Evolutionary conservation across 768 basidiomycete species (phyloP).

Genomic region (Panus rudis): DNA sequence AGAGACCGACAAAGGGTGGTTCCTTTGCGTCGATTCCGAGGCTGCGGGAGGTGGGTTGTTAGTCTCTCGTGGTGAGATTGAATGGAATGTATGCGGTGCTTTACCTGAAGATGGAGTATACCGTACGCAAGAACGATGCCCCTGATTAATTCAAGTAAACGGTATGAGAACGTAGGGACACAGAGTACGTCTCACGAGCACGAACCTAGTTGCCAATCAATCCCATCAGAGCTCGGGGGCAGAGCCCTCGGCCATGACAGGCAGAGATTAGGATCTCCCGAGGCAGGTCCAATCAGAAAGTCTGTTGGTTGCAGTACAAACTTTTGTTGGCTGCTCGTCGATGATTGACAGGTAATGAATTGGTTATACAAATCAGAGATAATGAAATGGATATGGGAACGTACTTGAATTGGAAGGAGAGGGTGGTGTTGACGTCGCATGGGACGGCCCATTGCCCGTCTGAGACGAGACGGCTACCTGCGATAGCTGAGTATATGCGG

Average conservation of each 20-base stretch:
- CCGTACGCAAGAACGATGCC: conserved; percentile 61
- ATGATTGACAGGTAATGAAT: background rate
- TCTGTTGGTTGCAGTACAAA: conserved; percentile 70
- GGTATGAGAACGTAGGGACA: background rate
- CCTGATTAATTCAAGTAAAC: conserved; percentile 31
- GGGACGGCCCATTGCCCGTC: conserved; percentile 72
- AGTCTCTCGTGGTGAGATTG: too few relatives aligned
- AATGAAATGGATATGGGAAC: too few relatives aligned
- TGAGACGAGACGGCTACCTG: conserved; percentile 63
- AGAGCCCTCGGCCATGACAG: conserved; percentile 67
- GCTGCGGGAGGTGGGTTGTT: conserved; percentile 30
- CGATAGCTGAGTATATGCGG: conserved; percentile 53
- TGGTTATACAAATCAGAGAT: too few relatives aligned
- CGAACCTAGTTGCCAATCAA: conserved; percentile 79
- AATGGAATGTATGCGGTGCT: background rate
- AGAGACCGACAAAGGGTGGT: conserved; percentile 73
- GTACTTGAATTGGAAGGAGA: conserved; percentile 69
- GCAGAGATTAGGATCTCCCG: conserved; percentile 59
- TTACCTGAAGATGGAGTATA: conserved; percentile 78
- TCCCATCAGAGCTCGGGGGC: conserved; percentile 61
- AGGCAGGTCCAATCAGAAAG: conserved; percentile 66
- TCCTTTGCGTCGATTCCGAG: conserved; percentile 71
- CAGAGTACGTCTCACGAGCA: background rate
- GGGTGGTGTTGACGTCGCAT: conserved; percentile 49
- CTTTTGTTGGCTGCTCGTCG: conserved; percentile 33